Evolutionary conservation across 1,284 basidiomycete species (phyloP).

Genomic region (Ganoderma lingzhi): DNA sequence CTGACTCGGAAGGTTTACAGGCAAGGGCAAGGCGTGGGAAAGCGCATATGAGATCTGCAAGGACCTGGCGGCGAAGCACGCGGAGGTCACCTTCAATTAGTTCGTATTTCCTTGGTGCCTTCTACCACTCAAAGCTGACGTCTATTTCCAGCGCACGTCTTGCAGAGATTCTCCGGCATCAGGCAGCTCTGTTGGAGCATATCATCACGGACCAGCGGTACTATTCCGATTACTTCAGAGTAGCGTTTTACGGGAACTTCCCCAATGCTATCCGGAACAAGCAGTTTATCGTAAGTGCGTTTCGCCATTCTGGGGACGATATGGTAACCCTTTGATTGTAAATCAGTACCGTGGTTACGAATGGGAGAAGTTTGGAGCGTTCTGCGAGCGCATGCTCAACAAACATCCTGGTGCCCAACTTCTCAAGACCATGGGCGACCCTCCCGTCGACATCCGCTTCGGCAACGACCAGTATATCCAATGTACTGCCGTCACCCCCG

Average conservation of each 20-base stretch:
- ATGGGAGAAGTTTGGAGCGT: slow-evolving; percentile 88
- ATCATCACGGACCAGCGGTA: slow-evolving; percentile 86
- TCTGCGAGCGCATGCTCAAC: slow-evolving; percentile 92
- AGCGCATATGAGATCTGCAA: slow-evolving; percentile 93
- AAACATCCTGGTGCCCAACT: slow-evolving; percentile 92
- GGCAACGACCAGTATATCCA: slow-evolving; percentile 90
- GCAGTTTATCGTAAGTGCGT: slow-evolving; percentile 78
- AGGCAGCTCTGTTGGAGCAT: slow-evolving; percentile 84
- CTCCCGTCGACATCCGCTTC: slow-evolving; percentile 82
- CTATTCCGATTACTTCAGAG: slow-evolving; percentile 93
- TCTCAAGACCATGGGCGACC: slow-evolving; percentile 79
- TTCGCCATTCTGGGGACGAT: neutral
- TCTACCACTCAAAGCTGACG: slow-evolving; percentile 17
- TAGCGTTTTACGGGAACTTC: slow-evolving; percentile 93
- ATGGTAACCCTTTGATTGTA: slow-evolving; percentile 19
- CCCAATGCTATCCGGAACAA: slow-evolving; percentile 85
- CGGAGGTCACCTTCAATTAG: slow-evolving; percentile 91
- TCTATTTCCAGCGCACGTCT: slow-evolving; percentile 66
- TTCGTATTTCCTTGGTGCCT: slow-evolving; percentile 47
- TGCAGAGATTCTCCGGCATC: slow-evolving; percentile 85
- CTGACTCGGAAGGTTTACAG: slow-evolving; percentile 46
- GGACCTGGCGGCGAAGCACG: slow-evolving; percentile 87
- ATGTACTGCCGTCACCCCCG: slow-evolving; percentile 86
- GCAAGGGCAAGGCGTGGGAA: slow-evolving; percentile 97
- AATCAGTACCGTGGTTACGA: slow-evolving; percentile 88